Evolutionary conservation across 108 stramenopile genomes (phyloP).

Genomic region (Pseudonitzschia multistriata): DNA sequence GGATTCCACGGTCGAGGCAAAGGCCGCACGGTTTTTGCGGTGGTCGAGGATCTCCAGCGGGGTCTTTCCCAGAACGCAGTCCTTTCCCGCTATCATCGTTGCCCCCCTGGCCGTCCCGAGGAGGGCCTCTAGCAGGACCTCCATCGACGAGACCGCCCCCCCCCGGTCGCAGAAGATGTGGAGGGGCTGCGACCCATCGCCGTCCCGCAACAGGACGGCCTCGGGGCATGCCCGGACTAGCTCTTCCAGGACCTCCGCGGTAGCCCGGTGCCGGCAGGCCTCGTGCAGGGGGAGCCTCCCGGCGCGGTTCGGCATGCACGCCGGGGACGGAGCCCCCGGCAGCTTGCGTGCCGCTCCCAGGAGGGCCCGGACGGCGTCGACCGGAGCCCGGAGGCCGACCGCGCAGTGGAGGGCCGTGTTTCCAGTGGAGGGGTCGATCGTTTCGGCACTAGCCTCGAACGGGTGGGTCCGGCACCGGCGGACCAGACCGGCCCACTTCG

Average conservation of each 20-base stretch:
- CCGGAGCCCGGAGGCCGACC: slow-evolving; percentile 25
- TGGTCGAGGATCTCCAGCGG: slow-evolving; percentile 32
- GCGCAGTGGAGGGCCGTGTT: not conserved
- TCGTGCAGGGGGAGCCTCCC: slow-evolving; percentile 42
- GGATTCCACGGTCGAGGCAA: slow-evolving; percentile 5
- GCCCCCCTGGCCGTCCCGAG: not conserved
- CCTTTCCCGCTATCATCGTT: slow-evolving; percentile 6
- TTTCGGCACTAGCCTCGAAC: slow-evolving; percentile 18
- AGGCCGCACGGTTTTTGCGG: slow-evolving; percentile 32
- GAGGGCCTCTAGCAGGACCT: slow-evolving; percentile 20
- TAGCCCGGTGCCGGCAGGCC: slow-evolving; percentile 38
- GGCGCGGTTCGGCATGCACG: slow-evolving; percentile 13
- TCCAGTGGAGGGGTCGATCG: not conserved
- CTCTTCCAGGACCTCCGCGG: slow-evolving; percentile 18
- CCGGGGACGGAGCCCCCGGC: slow-evolving; percentile 25
- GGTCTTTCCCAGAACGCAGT: slow-evolving; percentile 26
- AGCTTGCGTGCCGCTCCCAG: not conserved
- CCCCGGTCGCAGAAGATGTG: slow-evolving; percentile 44
- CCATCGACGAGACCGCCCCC: slow-evolving; percentile 16
- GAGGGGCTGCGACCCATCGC: slow-evolving; percentile 22
- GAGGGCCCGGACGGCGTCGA: slow-evolving; percentile 19
- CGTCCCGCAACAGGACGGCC: slow-evolving; percentile 12
- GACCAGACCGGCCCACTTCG: slow-evolving; percentile 38
- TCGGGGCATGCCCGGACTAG: slow-evolving; percentile 33
- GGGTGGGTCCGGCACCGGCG: slow-evolving; percentile 44